Conservation (phyloP, 2,329 filamentous ascomycete genomes). For the Ceratocystis destructans region DNA sequence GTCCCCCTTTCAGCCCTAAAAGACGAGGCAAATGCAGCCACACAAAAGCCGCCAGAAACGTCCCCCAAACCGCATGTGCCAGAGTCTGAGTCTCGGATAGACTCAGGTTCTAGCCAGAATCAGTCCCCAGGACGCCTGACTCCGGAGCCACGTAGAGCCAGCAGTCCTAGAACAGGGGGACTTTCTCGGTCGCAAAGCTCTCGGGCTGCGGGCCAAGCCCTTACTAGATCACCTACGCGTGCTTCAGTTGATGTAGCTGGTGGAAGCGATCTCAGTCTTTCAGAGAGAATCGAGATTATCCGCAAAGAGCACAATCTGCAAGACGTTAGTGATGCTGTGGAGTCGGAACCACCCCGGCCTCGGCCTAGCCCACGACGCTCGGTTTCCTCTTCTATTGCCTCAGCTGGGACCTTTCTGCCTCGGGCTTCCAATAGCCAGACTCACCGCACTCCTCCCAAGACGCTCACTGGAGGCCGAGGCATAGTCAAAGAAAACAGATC, state of each 20-base stretch:
- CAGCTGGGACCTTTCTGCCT: neutral
- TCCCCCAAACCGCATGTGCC: slow-evolving; percentile 8
- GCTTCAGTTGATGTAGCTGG: neutral
- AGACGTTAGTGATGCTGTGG: slow-evolving; percentile 28
- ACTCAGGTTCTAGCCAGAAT: neutral
- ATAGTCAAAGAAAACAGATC: neutral
- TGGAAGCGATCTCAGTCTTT: slow-evolving; percentile 16
- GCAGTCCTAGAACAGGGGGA: slow-evolving; percentile 11
- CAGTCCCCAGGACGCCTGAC: neutral
- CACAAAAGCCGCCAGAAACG: neutral
- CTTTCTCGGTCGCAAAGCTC: slow-evolving; percentile 7
- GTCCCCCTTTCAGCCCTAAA: neutral
- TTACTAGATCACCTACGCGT: slow-evolving; percentile 9
- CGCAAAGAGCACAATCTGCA: slow-evolving; percentile 26
- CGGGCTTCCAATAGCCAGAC: neutral
- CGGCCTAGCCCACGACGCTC: slow-evolving; percentile 2
- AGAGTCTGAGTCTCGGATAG: neutral
- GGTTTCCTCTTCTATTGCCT: slow-evolving; percentile 5
- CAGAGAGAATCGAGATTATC: slow-evolving; percentile 20
- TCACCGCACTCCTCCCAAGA: slow-evolving; percentile 13
- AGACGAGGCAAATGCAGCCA: neutral
- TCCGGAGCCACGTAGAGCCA: slow-evolving; percentile 12
- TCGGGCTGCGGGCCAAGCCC: slow-evolving; percentile 2
- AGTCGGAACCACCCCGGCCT: slow-evolving; percentile 36
- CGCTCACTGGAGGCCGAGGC: neutral